Percentiles rank a stretch among this genome's conserved stretches.
Conservation (phyloP, 176 grass and related monocot species). For the Guadua angustifolia region DNA sequence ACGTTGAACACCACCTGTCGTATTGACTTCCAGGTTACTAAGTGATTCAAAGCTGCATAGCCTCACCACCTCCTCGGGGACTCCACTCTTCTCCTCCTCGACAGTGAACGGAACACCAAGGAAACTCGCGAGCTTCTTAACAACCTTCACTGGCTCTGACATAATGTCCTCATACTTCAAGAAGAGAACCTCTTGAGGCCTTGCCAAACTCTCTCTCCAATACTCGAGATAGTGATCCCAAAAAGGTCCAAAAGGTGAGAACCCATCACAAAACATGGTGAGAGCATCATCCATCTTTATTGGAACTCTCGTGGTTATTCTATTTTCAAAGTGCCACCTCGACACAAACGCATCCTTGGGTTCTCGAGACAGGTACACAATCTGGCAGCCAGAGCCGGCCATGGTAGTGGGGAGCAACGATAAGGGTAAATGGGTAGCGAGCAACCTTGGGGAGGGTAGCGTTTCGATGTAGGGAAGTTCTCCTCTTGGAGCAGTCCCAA, state of each 20-base stretch:
- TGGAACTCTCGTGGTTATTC: neutral
- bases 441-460: neutral
- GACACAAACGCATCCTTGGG: neutral
- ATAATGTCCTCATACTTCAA: neutral
- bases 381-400: neutral
- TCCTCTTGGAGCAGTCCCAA: neutral
- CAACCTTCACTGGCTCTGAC: neutral
- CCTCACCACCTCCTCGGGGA: neutral
- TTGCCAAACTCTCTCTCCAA: neutral
- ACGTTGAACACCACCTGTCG: no score
- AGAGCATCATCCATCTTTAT: neutral
- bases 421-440: neutral
- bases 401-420: neutral
- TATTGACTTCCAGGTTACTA: neutral
- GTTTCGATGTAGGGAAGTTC: neutral
- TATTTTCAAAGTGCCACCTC: neutral
- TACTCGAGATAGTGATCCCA: constrained; percentile 5
- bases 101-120: neutral
- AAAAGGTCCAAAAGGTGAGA: neutral
- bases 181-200: neutral
- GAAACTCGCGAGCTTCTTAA: neutral
- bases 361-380: neutral
- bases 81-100: neutral
- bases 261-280: neutral
- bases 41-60: neutral